Base-by-base conservation (phyloP, 73 alveolate genomes). In the Strombidium stylifer region DNA sequence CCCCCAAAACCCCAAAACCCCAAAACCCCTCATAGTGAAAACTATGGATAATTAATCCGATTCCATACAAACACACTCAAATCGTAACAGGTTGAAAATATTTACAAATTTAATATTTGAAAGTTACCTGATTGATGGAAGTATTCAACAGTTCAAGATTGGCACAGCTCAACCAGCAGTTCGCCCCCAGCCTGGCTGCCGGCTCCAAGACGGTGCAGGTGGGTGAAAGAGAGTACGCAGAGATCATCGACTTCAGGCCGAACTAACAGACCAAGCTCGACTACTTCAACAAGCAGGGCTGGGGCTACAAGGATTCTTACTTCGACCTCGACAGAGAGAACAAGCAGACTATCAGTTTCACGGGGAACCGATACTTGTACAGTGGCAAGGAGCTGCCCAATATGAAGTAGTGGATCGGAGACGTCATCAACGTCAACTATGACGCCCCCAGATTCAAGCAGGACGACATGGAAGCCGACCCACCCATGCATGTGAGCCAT, bases 261-360 rank as follows among this genome's bases (percentile, higher is more conserved):
- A 60, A 16, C n/a, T 23, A 6, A 60, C 28, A 60, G 75, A 60
- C 19, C 27, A 78, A 78, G 40, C 72, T 78, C 11, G 90, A 78
- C 51, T 55, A 40, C 46, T 12, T 82, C 72, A 90, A 86, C 65
- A 73, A 89, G 45, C 68, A 90, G 50, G 97, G 97, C 23, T 90
- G 97, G 97, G 97, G 97, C 15, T 90, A 69, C 64, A 60, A 62
- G 47, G 97, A 90, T 62, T 75, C 97, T 21, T 71, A 90, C 32
- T 90, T 86, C 60, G 77, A 64, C 20, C 25, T 86, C 31, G 94
- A 87, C 65, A n/a, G n/a, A n/a, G n/a, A n/a, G n/a, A 61, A 59
- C 19, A 64, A 81, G 53, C 42, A 69, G 26, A 73, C 73, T 41
- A 54, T 31, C 41, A 88, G 82, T 14, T 81, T 90, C 26, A 53